A percentile compares a stretch with the other conserved stretches of the same genome.
phyloP scores from a whole-genome alignment of 176 grass and related monocot species.

The Oryza meridionalis region DNA sequence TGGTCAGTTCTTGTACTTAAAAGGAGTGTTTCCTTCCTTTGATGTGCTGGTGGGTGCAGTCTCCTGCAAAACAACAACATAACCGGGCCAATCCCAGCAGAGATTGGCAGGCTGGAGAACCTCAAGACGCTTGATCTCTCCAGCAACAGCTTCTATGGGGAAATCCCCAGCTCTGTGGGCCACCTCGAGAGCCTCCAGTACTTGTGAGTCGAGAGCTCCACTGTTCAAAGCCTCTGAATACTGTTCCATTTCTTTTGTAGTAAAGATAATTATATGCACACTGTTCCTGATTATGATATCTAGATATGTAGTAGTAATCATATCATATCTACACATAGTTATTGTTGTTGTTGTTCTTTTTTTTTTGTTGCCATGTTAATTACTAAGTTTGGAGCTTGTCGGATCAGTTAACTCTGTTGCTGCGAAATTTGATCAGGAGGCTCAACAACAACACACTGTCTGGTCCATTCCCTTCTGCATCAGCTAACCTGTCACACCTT shows the following conservation, averaged over 20 bases:
- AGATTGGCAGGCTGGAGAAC: conserved; percentile 73
- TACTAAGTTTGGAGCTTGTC: background rate
- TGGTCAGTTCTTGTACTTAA: background rate
- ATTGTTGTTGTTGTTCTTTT: background rate
- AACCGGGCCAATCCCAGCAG: conserved; percentile 66
- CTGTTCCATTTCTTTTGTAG: background rate
- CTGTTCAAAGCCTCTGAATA: background rate
- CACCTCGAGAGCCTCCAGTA: conserved; percentile 83
- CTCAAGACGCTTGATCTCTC: conserved; percentile 92
- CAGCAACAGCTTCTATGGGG: conserved; percentile 67
- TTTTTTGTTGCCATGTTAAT: conserved; percentile 12
- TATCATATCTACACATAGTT: conserved; percentile 6
- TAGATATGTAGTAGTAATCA: background rate
- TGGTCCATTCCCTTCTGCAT: conserved; percentile 74
- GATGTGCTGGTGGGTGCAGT: conserved; percentile 38
- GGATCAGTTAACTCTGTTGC: background rate
- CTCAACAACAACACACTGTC: conserved; percentile 91
- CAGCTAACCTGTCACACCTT: conserved; percentile 63
- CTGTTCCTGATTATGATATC: conserved; percentile 5
- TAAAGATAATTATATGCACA: conserved; percentile 4
- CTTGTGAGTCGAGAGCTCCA: conserved; percentile 59
- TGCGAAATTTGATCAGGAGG: conserved; percentile 55
- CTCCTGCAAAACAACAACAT: conserved; percentile 94
- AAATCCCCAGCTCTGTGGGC: conserved; percentile 65
- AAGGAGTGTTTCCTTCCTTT: background rate